Evolutionary conservation across 441 rosid genomes (phyloP).

Genomic region (Hura crepitans): DNA sequence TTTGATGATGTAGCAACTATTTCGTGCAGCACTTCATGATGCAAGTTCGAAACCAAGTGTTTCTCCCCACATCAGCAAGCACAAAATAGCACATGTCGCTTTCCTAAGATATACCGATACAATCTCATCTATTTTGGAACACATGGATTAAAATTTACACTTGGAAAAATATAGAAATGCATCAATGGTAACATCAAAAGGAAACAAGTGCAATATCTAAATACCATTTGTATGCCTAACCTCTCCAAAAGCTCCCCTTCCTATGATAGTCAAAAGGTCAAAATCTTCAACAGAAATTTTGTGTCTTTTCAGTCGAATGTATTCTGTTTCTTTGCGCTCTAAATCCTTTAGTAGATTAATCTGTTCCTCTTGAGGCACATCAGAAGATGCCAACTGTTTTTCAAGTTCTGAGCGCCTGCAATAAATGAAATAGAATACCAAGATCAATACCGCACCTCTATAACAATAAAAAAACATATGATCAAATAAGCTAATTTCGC

Average conservation of each 20-base stretch:
- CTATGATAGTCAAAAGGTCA: constrained; percentile 72
- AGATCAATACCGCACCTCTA: too few relatives aligned
- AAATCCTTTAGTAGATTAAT: constrained; percentile 69
- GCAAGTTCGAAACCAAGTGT: too few relatives aligned
- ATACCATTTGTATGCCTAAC: constrained; percentile 38
- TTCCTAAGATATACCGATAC: too few relatives aligned
- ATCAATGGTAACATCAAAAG: too few relatives aligned
- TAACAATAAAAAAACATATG: too few relatives aligned
- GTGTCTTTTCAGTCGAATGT: constrained; percentile 78
- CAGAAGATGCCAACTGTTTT: constrained; percentile 66
- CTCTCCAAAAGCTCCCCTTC: constrained; percentile 97
- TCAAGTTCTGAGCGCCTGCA: constrained; percentile 69
- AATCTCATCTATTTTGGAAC: too few relatives aligned
- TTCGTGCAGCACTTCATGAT: not conserved
- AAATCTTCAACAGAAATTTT: constrained; percentile 88
- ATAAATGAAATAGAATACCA: constrained; percentile 10
- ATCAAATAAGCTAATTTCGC: not conserved
- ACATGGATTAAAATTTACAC: too few relatives aligned
- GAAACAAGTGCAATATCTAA: too few relatives aligned
- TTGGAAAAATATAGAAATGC: too few relatives aligned
- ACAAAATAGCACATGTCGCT: too few relatives aligned
- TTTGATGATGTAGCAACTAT: too few relatives aligned
- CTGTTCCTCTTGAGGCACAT: constrained; percentile 72
- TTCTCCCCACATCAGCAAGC: too few relatives aligned
- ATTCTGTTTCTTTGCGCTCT: constrained; percentile 85